Evolutionary conservation across 202 grass and related monocot species (phyloP).

Genomic region (Eragrostis tef): DNA sequence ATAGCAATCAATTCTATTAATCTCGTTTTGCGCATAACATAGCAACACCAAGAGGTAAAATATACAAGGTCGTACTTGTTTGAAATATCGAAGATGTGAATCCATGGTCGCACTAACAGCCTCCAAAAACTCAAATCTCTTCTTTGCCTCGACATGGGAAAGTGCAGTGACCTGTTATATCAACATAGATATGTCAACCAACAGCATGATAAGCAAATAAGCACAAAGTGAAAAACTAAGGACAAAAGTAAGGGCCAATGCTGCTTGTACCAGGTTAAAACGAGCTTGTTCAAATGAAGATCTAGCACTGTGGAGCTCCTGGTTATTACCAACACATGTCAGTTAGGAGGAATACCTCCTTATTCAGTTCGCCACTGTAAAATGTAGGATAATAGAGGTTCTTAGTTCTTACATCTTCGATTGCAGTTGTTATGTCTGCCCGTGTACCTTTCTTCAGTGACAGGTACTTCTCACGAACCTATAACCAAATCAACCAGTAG

Average conservation of each 20-base stretch:
- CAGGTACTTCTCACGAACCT: slow-evolving; percentile 88
- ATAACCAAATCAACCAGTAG: slow-evolving; percentile 39
- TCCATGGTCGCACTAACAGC: slow-evolving; percentile 99
- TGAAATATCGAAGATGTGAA: slow-evolving; percentile 99
- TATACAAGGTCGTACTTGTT: slow-evolving; percentile 70
- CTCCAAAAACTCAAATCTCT: slow-evolving; percentile 99
- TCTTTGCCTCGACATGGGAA: slow-evolving; percentile 93
- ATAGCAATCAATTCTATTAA: slow-evolving; percentile 50
- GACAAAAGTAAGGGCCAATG: slow-evolving; percentile 3
- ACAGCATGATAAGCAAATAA: slow-evolving; percentile 31
- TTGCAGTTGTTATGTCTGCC: slow-evolving; percentile 76
- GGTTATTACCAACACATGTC: slow-evolving; percentile 44
- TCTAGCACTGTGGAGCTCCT: slow-evolving; percentile 97
- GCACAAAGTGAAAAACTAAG: slow-evolving; percentile 19
- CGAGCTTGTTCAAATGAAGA: slow-evolving; percentile 99
- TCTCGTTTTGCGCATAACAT: slow-evolving; percentile 41
- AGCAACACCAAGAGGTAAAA: slow-evolving; percentile 31
- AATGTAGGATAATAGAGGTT: slow-evolving; percentile 30
- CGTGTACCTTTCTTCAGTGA: slow-evolving; percentile 98
- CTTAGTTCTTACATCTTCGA: slow-evolving; percentile 94
- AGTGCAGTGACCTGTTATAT: slow-evolving; percentile 79
- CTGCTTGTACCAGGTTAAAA: slow-evolving; percentile 83
- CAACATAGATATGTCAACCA: slow-evolving; percentile 33
- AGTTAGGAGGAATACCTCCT: slow-evolving; percentile 29
- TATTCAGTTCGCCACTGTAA: slow-evolving; percentile 15